A percentile compares a stretch with the other conserved stretches of the same genome.
Evolutionary conservation across 2,329 filamentous ascomycete species (phyloP).

Genomic region (Podosphaera fusca): DNA sequence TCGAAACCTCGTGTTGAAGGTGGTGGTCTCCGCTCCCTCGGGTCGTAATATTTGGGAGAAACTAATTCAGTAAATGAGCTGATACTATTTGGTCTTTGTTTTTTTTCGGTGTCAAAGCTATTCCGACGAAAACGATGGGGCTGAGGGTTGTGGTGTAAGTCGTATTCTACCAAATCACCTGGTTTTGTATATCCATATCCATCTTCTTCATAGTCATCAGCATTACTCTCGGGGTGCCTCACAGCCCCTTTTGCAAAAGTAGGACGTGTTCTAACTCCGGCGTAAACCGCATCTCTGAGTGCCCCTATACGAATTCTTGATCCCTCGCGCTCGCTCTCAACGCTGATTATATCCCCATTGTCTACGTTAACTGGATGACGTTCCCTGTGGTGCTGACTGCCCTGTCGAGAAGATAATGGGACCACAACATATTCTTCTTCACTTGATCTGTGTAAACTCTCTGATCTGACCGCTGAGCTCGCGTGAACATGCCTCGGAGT

Average conservation of each 20-base stretch:
- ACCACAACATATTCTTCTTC: constrained; percentile 31
- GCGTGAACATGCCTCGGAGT: constrained; percentile 13
- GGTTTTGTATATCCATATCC: constrained; percentile 42
- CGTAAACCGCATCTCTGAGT: constrained; percentile 9
- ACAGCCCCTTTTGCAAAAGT: constrained; percentile 8
- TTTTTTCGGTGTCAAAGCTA: constrained; percentile 26
- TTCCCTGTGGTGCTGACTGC: constrained; percentile 15
- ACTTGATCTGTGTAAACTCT: constrained; percentile 28
- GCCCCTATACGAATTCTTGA: constrained; percentile 7
- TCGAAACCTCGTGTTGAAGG: constrained; percentile 49
- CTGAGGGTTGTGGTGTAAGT: constrained; percentile 27
- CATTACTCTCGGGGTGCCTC: constrained; percentile 20
- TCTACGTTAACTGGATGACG: constrained; percentile 26
- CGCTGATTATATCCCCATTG: constrained; percentile 22
- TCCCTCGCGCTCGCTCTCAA: constrained; percentile 8
- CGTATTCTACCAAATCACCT: constrained; percentile 36
- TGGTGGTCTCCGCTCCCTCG: constrained; percentile 29
- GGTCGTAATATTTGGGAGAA: constrained; percentile 18
- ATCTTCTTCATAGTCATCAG: constrained; percentile 28
- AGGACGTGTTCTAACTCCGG: constrained; percentile 8
- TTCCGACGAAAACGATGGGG: constrained; percentile 24
- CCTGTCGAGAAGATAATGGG: constrained; percentile 31
- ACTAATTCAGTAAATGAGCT: constrained; percentile 11
- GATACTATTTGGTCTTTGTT: constrained; percentile 12
- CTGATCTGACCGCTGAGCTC: constrained; percentile 15